Percentiles rank a stretch among this genome's conserved stretches.
These are phyloP conservation scores for Diaporthe longicolla DNA, from an alignment of 2,329 filamentous ascomycete genomes.

Conservation along the genomic window DNA sequence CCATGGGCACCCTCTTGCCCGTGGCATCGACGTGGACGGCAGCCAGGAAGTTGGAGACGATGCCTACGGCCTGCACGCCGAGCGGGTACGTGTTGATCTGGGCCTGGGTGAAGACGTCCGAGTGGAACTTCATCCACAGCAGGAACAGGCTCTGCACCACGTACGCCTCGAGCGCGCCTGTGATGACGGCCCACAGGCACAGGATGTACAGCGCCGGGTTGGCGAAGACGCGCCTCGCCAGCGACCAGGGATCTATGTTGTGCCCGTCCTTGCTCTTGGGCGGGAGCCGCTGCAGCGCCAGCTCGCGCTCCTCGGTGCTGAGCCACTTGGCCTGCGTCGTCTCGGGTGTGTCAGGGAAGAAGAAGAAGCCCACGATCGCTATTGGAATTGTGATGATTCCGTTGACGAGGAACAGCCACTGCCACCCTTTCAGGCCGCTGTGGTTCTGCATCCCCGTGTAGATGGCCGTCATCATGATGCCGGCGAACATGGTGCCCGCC, in stretches of 20 bases:
- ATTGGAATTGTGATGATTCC: conserved; percentile 63
- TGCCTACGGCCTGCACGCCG: conserved; percentile 55
- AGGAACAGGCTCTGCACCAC: conserved; percentile 47
- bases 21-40: conserved; percentile 54
- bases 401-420: conserved; percentile 59
- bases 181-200: conserved; percentile 54
- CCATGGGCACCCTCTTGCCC: conserved; percentile 52
- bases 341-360: conserved; percentile 59
- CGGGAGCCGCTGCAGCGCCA: conserved; percentile 50
- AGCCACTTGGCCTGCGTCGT: conserved; percentile 58
- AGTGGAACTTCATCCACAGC: conserved; percentile 47
- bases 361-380: conserved; percentile 60
- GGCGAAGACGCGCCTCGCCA: conserved; percentile 49
- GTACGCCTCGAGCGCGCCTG: conserved; percentile 53
- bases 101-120: conserved; percentile 45
- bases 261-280: conserved; percentile 52
- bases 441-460: conserved; percentile 55
- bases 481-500: conserved; percentile 67
- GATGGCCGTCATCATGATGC: conserved; percentile 66
- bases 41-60: conserved; percentile 54
- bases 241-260: conserved; percentile 49
- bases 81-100: conserved; percentile 55
- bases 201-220: conserved; percentile 54
- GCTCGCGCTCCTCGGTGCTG: conserved; percentile 47
- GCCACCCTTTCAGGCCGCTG: conserved; percentile 61